Evolutionary conservation across 1,284 basidiomycete genomes (phyloP).

Genomic region (Papiliotrema flavescens): DNA sequence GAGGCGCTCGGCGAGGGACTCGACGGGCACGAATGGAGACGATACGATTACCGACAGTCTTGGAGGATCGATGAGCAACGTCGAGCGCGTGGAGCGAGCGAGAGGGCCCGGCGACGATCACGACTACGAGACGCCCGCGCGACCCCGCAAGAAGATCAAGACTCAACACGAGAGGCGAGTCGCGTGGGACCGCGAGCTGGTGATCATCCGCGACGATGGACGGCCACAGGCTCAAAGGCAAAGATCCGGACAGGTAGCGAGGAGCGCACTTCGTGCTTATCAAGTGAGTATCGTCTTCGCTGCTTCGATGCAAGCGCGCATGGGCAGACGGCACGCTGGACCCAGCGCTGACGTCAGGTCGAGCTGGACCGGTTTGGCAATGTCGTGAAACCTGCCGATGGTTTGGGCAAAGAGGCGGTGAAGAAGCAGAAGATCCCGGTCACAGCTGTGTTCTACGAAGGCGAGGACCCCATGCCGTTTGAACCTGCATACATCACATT

Average conservation of each 20-base stretch:
- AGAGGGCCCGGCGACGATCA: conserved; percentile 75
- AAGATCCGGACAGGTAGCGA: neutral
- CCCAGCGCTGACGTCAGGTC: conserved; percentile 51
- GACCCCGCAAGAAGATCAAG: conserved; percentile 30
- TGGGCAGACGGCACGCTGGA: neutral
- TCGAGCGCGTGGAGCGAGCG: conserved; percentile 16
- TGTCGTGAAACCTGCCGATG: conserved; percentile 55
- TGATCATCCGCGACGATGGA: conserved; percentile 35
- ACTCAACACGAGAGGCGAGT: conserved; percentile 56
- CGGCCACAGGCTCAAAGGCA: neutral
- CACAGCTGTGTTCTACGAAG: conserved; percentile 77
- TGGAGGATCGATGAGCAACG: neutral
- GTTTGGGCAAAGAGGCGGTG: conserved; percentile 59
- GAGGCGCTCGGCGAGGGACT: conserved; percentile 48
- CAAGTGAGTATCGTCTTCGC: too few species aligned
- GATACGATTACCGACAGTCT: conserved; percentile 5
- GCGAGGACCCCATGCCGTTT: conserved; percentile 53
- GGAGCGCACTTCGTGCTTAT: neutral
- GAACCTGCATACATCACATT: too few species aligned
- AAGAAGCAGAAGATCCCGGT: conserved; percentile 66
- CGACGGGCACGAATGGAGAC: conserved; percentile 59
- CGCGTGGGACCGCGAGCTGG: conserved; percentile 71
- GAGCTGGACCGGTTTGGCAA: conserved; percentile 73
- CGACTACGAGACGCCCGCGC: conserved; percentile 66
- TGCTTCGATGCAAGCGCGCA: too few species aligned